A percentile compares a stretch with the other conserved stretches of the same genome.
Conservation (phyloP, 78 protist species). For the Corallochytrium limacisporum region DNA sequence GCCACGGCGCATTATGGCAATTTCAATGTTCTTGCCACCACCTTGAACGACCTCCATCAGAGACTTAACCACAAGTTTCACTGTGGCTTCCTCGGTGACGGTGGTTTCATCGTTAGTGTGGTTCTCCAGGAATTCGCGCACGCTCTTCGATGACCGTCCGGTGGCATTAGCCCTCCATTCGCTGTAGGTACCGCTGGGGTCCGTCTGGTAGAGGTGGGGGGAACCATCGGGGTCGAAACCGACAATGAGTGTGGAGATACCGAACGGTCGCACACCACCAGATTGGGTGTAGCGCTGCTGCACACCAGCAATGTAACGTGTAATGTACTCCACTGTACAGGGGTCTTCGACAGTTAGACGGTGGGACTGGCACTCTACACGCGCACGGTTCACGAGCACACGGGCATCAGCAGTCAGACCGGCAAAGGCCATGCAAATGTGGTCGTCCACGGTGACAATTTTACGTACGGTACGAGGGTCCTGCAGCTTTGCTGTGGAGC, state of each 20-base stretch:
- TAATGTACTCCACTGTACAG: conserved; percentile 73
- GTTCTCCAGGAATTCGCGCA: conserved; percentile 89
- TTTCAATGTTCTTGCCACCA: conserved; percentile 84
- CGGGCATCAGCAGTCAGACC: conserved; percentile 97
- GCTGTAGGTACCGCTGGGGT: conserved; percentile 85
- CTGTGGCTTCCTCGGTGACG: conserved; percentile 44
- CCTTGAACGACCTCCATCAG: conserved; percentile 96
- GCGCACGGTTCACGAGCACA: conserved; percentile 77
- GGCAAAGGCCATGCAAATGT: conserved; percentile 85
- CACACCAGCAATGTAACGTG: conserved; percentile 80
- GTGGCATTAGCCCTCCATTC: conserved; percentile 84
- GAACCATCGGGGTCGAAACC: conserved; percentile 85
- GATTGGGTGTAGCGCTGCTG: conserved; percentile 92
- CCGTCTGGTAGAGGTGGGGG: conserved; percentile 88
- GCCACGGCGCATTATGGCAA: conserved; percentile 55
- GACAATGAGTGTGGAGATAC: conserved; percentile 86
- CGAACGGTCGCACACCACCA: conserved; percentile 98
- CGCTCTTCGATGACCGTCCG: conserved; percentile 71
- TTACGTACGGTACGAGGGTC: conserved; percentile 94
- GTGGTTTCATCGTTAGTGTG: conserved; percentile 53
- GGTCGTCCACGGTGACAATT: conserved; percentile 85
- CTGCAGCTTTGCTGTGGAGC: conserved; percentile 74
- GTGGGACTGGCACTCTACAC: conserved; percentile 90
- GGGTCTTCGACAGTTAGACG: conserved; percentile 87
- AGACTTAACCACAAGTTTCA: conserved; percentile 81